phyloP scores from a whole-genome alignment of 108 stramenopile genomes.

The Seminavis robusta region DNA sequence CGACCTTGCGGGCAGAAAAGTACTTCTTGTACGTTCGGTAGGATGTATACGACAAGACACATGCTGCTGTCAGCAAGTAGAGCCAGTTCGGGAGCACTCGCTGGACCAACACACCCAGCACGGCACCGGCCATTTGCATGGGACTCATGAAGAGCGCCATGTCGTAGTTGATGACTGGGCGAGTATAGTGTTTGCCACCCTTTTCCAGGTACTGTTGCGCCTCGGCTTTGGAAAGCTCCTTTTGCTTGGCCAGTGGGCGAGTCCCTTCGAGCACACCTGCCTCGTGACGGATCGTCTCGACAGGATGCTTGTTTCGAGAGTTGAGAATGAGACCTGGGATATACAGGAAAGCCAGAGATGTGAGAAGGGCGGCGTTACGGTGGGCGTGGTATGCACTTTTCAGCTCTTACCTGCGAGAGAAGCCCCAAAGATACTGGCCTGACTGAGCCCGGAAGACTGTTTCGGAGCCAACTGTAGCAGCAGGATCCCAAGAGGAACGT shows the following conservation, averaged over 20 bases:
- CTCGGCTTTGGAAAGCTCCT: too few relatives aligned
- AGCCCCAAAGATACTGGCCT: slow-evolving; percentile 68
- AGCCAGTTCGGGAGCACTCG: slow-evolving; percentile 60
- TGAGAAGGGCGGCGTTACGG: too few relatives aligned
- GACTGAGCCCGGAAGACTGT: slow-evolving; percentile 47
- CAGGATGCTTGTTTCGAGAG: slow-evolving; percentile 46
- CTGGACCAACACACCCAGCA: slow-evolving; percentile 60
- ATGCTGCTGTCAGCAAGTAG: slow-evolving; percentile 41
- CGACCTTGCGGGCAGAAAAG: slow-evolving; percentile 28
- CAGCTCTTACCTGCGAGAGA: too few relatives aligned
- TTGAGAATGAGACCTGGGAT: slow-evolving; percentile 43
- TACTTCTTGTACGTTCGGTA: slow-evolving; percentile 60
- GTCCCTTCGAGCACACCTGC: slow-evolving; percentile 10
- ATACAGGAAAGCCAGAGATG: background rate
- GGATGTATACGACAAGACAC: slow-evolving; percentile 50
- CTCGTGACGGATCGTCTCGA: slow-evolving; percentile 20
- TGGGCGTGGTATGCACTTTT: too few relatives aligned
- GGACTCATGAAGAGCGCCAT: slow-evolving; percentile 66
- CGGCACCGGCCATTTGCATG: slow-evolving; percentile 74
- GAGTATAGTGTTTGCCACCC: slow-evolving; percentile 43
- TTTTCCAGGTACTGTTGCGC: slow-evolving; percentile 14
- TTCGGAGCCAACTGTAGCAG: slow-evolving; percentile 62
- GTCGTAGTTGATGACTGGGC: slow-evolving; percentile 71
- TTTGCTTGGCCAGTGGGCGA: slow-evolving; percentile 11
- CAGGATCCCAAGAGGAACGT: slow-evolving; percentile 67